These are phyloP conservation scores for Hypoxylon lenormandii DNA, from an alignment of 495 filamentous ascomycete species.

Conservation along the genomic window DNA sequence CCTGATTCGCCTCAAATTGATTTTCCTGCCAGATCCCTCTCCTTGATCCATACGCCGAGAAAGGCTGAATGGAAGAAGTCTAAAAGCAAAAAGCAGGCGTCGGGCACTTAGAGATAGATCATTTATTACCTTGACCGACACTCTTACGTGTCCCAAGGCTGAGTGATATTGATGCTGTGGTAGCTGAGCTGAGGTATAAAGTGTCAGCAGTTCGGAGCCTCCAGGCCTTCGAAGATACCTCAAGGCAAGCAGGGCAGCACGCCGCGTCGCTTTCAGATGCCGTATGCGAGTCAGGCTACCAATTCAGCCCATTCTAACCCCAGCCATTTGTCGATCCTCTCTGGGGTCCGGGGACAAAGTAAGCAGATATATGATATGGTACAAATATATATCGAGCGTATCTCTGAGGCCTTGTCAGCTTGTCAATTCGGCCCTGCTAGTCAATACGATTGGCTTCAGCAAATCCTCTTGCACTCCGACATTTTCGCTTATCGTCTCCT, in stretches of 20 bases:
- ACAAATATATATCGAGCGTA: neutral
- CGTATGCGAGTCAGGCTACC: neutral
- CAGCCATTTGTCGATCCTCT: conserved; percentile 27
- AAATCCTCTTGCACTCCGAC: neutral
- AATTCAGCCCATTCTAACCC: conserved; percentile 24
- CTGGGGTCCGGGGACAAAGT: conserved; percentile 34
- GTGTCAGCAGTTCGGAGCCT: conserved; percentile 10
- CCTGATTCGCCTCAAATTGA: neutral
- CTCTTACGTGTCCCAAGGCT: conserved; percentile 35
- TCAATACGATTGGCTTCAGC: conserved; percentile 20
- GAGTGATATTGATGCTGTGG: conserved; percentile 27
- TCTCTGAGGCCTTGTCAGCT: too few species aligned
- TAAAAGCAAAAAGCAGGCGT: neutral
- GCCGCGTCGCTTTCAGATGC: conserved; percentile 6
- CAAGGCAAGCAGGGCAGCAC: conserved; percentile 2
- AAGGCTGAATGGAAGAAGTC: neutral
- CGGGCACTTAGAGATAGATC: neutral
- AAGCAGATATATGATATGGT: conserved; percentile 17
- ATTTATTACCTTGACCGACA: conserved; percentile 36
- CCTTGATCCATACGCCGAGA: neutral
- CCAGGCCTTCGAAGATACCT: conserved; percentile 6
- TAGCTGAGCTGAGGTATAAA: conserved; percentile 11
- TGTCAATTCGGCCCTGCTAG: neutral
- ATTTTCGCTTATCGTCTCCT: conserved; percentile 36
- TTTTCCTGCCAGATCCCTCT: neutral